A percentile compares a stretch with the other conserved stretches of the same genome.
These are phyloP conservation scores for Manihot esculenta DNA, from an alignment of 441 rosid species.

Conservation along the genomic window DNA sequence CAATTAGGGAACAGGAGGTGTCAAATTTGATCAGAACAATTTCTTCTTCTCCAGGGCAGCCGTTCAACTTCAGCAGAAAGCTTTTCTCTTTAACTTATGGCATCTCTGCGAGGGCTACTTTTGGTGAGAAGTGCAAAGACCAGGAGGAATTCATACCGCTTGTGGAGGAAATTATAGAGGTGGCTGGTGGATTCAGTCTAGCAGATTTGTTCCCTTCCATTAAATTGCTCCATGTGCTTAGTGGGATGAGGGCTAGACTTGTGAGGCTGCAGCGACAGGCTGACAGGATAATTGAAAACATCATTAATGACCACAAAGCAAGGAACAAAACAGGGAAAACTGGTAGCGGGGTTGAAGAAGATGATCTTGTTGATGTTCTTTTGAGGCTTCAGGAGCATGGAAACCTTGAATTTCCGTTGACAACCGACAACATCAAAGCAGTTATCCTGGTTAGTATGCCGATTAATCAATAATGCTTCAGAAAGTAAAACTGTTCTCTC, in stretches of 20 bases:
- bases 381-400: slow-evolving; percentile 3
- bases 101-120: not conserved
- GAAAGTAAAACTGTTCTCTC: too few species aligned
- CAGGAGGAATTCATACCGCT: not conserved
- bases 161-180: not conserved
- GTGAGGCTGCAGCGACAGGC: not conserved
- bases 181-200: not conserved
- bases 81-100: too few species aligned
- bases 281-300: not conserved
- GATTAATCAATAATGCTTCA: too few species aligned
- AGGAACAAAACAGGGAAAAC: not conserved
- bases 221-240: not conserved
- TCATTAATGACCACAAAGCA: not conserved
- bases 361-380: slow-evolving; percentile 3
- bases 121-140: not conserved
- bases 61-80: too few species aligned
- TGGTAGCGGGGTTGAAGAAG: not conserved
- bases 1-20: too few species aligned
- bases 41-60: too few species aligned
- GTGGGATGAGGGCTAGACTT: not conserved
- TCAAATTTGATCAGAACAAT: too few species aligned
- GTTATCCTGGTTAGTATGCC: not conserved
- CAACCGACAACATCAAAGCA: not conserved
- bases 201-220: not conserved
- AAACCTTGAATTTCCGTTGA: not conserved